phyloP scores from a whole-genome alignment of 2,329 filamentous ascomycete genomes.

The Fusarium palustre region DNA sequence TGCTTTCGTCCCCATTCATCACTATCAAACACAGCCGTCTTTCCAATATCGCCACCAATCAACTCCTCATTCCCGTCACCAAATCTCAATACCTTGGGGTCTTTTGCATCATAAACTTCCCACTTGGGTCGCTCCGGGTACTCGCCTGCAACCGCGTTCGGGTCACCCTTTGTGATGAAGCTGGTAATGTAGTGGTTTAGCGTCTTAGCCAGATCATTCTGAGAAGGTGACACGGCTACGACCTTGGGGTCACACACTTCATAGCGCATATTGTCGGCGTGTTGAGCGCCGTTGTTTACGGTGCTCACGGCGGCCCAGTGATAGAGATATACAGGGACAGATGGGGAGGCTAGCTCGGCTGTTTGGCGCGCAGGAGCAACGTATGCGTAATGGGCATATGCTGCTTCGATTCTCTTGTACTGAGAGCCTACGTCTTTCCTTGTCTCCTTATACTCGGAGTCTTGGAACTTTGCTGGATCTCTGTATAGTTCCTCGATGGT shows the following conservation, averaged over 20 bases:
- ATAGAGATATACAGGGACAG: slow-evolving; percentile 42
- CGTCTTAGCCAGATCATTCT: slow-evolving; percentile 56
- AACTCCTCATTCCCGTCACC: slow-evolving; percentile 61
- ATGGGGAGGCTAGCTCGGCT: slow-evolving; percentile 46
- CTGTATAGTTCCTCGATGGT: slow-evolving; percentile 70
- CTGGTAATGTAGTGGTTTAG: slow-evolving; percentile 62
- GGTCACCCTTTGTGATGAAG: slow-evolving; percentile 61
- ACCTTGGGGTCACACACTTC: slow-evolving; percentile 57
- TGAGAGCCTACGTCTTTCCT: slow-evolving; percentile 58
- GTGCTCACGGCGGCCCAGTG: slow-evolving; percentile 61
- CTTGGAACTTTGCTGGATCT: slow-evolving; percentile 57
- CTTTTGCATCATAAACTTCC: slow-evolving; percentile 48
- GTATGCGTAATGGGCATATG: slow-evolving; percentile 67
- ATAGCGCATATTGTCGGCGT: slow-evolving; percentile 62
- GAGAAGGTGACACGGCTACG: slow-evolving; percentile 51
- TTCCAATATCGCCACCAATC: slow-evolving; percentile 55
- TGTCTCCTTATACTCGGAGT: slow-evolving; percentile 53
- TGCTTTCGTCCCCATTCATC: slow-evolving; percentile 58
- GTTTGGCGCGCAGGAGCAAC: slow-evolving; percentile 64
- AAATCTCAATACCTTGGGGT: slow-evolving; percentile 56
- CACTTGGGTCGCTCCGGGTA: slow-evolving; percentile 50
- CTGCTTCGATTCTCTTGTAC: slow-evolving; percentile 66
- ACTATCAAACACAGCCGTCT: slow-evolving; percentile 52
- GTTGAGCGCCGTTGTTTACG: slow-evolving; percentile 58
- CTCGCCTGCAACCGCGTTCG: slow-evolving; percentile 51